Conservation (phyloP, 331 rosid species). For the Pyrus hybrid region DNA sequence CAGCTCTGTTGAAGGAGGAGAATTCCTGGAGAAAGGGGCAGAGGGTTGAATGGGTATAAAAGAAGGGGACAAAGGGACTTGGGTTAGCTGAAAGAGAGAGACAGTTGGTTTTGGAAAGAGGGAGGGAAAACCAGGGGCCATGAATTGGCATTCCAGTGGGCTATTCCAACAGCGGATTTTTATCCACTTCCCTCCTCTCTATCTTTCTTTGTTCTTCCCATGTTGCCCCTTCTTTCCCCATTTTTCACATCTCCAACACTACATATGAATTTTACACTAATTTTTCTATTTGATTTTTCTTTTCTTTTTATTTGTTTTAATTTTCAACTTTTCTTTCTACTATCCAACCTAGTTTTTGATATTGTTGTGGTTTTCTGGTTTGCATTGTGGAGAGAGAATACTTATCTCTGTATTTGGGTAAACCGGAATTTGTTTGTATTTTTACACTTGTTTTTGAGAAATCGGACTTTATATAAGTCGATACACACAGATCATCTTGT, state of each 20-base stretch:
- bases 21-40: not conserved
- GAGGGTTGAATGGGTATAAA: slow-evolving; percentile 41
- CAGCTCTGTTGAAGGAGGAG: slow-evolving; percentile 25
- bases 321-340: not conserved
- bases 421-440: not conserved
- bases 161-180: slow-evolving; percentile 88
- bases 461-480: not conserved
- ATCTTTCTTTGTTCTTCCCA: not conserved
- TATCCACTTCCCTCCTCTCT: slow-evolving; percentile 14
- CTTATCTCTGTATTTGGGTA: not conserved
- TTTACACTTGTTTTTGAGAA: not conserved
- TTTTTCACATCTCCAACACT: not conserved
- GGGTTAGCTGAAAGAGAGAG: slow-evolving; percentile 38
- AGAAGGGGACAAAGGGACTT: slow-evolving; percentile 34
- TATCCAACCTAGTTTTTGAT: not conserved
- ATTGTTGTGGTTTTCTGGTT: not conserved
- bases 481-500: accelerated
- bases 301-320: not conserved
- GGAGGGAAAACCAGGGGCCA: slow-evolving; percentile 97
- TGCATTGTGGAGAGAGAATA: not conserved
- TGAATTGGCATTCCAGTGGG: slow-evolving; percentile 82
- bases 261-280: not conserved
- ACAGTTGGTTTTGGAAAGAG: slow-evolving; percentile 32
- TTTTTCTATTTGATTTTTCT: not conserved
- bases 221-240: slow-evolving; percentile 3